These are phyloP conservation scores for Takashimella tepidaria DNA, from an alignment of 1,284 basidiomycete species.

Conservation along the genomic window DNA sequence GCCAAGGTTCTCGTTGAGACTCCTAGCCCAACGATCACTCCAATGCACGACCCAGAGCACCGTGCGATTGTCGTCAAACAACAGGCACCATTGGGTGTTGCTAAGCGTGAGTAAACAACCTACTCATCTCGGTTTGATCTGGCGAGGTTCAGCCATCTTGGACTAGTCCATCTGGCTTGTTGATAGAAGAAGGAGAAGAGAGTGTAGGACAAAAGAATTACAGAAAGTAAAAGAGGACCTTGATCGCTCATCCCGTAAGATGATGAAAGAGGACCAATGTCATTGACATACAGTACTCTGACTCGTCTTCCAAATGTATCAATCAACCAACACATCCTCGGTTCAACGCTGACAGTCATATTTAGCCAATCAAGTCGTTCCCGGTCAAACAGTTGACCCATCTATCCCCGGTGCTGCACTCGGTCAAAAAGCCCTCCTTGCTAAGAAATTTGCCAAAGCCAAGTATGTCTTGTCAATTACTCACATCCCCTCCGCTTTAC, in stretches of 20 bases:
- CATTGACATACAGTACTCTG: too few relatives aligned
- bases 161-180: too few relatives aligned
- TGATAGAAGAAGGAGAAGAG: too few relatives aligned
- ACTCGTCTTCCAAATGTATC: too few relatives aligned
- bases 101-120: slow-evolving; percentile 48
- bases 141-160: too few relatives aligned
- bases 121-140: too few relatives aligned
- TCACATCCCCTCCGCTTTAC: background rate
- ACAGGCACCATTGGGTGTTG: slow-evolving; percentile 68
- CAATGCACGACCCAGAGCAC: slow-evolving; percentile 74
- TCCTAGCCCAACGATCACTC: slow-evolving; percentile 54
- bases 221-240: too few relatives aligned
- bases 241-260: too few relatives aligned
- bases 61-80: slow-evolving; percentile 72
- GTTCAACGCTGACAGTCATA: too few relatives aligned
- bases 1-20: background rate
- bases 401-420: slow-evolving; percentile 46
- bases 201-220: too few relatives aligned
- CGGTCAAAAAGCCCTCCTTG: slow-evolving; percentile 78
- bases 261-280: too few relatives aligned
- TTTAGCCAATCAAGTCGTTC: slow-evolving; percentile 44
- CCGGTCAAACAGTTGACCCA: slow-evolving; percentile 39
- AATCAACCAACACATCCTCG: slow-evolving; percentile 4
- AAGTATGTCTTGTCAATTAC: slow-evolving; percentile 58
- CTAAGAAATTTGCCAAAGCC: slow-evolving; percentile 78